A percentile compares a stretch with the other conserved stretches of the same genome.
phyloP scores from a whole-genome alignment of 305 asterid genomes.

The Coffea humblotiana region DNA sequence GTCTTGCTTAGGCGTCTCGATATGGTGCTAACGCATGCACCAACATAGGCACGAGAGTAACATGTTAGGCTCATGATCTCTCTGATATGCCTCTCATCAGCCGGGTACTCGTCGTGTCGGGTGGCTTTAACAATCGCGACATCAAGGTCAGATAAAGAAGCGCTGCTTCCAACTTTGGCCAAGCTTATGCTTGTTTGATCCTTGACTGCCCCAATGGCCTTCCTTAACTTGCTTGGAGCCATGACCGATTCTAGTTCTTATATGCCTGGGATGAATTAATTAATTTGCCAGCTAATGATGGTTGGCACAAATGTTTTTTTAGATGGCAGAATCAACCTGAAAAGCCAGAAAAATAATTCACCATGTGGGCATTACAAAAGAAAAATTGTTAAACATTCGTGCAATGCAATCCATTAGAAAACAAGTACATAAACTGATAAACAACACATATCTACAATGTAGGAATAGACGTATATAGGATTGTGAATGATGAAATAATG shows the following conservation, averaged over 20 bases:
- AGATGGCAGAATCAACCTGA: not conserved
- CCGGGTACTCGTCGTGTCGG: slow-evolving; percentile 88
- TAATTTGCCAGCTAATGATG: not conserved
- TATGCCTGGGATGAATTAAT: too few relatives aligned
- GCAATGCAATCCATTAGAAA: not conserved
- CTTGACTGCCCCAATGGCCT: slow-evolving; percentile 91
- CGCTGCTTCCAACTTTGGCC: slow-evolving; percentile 75
- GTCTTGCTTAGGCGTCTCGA: slow-evolving; percentile 85
- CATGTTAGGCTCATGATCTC: slow-evolving; percentile 71
- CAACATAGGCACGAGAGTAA: slow-evolving; percentile 68
- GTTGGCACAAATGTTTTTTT: not conserved
- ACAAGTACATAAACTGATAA: not conserved
- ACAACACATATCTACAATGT: not conserved
- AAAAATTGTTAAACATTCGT: not conserved
- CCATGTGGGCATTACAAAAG: not conserved
- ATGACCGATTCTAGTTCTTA: slow-evolving; percentile 20
- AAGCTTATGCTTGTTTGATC: slow-evolving; percentile 89
- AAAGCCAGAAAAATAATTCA: not conserved
- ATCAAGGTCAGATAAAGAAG: slow-evolving; percentile 77
- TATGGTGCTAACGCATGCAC: slow-evolving; percentile 62
- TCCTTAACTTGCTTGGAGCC: slow-evolving; percentile 79
- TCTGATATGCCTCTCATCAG: slow-evolving; percentile 76
- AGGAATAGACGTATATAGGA: not conserved
- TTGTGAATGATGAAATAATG: not conserved
- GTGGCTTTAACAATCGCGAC: slow-evolving; percentile 95